Base-by-base conservation (phyloP, 106 monocot species). In the Dendrobium huoshanense region DNA sequence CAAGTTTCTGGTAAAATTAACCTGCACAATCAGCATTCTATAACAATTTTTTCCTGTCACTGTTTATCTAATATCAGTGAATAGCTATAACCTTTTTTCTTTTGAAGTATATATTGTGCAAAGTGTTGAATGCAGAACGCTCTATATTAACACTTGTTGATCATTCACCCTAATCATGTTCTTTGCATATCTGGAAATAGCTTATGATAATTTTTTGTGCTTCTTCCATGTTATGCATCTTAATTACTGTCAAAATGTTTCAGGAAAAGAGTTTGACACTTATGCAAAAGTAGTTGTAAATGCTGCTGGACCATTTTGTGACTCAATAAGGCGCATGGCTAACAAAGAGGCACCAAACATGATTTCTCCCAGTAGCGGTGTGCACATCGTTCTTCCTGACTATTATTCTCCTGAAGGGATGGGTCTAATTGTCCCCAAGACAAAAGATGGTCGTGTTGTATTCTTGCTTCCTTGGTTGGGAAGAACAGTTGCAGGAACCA, bases 371-470 rank as follows among this genome's bases (percentile, higher is more conserved):
- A 98, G 98, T 75, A 98, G 95, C 70, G 98, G 98, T 51, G 98
- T 95, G 19, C 98, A 98, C 82, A 90, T 98, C 67, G 94, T 98
- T 77, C 92, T 98, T 85, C 98, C 98, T 72, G 98, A 98, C 82
- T 98, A 98, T 82, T 98, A 98, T 77, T 98, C 94, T 78, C 98
- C 98, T 72, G 98, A 98, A 79, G 98, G 98, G 40, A 98, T 98
- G 98, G 98, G 98, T 19, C 86, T 98, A 78, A 95, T 98, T 87
- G 98, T 98, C 48, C 98, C 98, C 58, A 98, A 98, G 78, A 98
- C 98, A 54, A 98, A 98, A 79, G 98, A 98, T 89, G 98, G 98
- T 15, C 92, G 98, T 79, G 85, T 98, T 83, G 91, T 92, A 15
- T 95, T 98, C 86, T 93, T 98, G 98, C 77, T 98, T 54, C 98